Conservation (phyloP, 805 yeast species). For the Saccharomyces kudriavzevii region DNA sequence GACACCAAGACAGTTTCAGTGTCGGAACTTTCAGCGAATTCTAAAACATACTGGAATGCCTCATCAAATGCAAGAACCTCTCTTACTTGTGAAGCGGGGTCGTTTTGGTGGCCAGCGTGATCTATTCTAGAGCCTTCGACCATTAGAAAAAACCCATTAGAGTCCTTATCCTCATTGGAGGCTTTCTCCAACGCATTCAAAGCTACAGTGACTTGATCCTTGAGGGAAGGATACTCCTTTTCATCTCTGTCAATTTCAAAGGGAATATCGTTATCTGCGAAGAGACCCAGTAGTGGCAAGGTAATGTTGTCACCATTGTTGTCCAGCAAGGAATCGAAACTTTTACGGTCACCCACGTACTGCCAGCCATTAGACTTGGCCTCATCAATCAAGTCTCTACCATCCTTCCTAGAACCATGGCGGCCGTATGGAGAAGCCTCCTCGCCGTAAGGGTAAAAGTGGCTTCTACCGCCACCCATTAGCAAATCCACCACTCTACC, state of each 20-base stretch:
- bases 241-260: slow-evolving; percentile 71
- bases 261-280: slow-evolving; percentile 74
- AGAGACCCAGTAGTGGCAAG: slow-evolving; percentile 68
- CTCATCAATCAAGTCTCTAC: slow-evolving; percentile 55
- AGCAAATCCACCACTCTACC: slow-evolving; percentile 77
- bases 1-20: slow-evolving; percentile 72
- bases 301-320: slow-evolving; percentile 49
- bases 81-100: slow-evolving; percentile 88
- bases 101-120: slow-evolving; percentile 91
- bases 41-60: slow-evolving; percentile 66
- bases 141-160: slow-evolving; percentile 80
- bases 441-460: slow-evolving; percentile 48
- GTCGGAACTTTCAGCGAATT: slow-evolving; percentile 59
- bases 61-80: slow-evolving; percentile 84
- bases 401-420: slow-evolving; percentile 61
- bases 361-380: slow-evolving; percentile 48
- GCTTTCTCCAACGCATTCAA: slow-evolving; percentile 59
- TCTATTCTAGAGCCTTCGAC: slow-evolving; percentile 92
- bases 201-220: slow-evolving; percentile 72
- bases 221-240: slow-evolving; percentile 59
- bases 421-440: slow-evolving; percentile 17
- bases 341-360: slow-evolving; percentile 53
- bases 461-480: slow-evolving; percentile 88
- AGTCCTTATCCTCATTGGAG: slow-evolving; percentile 39
- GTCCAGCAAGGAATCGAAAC: slow-evolving; percentile 46